These are phyloP conservation scores for Fraxinus americana DNA, from an alignment of 257 asterid species.

Conservation along the genomic window DNA sequence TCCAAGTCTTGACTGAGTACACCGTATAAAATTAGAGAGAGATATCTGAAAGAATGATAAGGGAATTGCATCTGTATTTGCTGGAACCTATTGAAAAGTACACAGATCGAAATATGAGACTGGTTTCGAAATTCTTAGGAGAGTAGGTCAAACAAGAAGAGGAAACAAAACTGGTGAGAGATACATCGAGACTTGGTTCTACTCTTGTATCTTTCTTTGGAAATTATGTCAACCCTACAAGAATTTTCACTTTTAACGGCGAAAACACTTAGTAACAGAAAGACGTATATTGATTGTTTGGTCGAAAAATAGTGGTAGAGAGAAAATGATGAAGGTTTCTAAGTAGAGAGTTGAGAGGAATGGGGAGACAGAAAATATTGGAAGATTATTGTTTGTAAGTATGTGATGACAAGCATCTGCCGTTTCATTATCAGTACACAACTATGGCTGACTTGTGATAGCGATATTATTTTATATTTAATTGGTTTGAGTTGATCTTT, in stretches of 20 bases:
- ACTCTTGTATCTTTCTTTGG: conserved; percentile 19
- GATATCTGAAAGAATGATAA: neutral
- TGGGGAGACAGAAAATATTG: conserved; percentile 9
- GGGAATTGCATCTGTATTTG: neutral
- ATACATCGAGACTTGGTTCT: conserved; percentile 34
- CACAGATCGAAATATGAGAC: too few relatives aligned
- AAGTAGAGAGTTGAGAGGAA: neutral
- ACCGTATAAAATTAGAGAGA: neutral
- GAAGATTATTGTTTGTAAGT: conserved; percentile 25
- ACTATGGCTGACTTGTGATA: conserved; percentile 20
- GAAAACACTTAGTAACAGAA: too few relatives aligned
- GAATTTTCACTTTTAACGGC: too few relatives aligned
- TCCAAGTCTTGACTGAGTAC: too few relatives aligned
- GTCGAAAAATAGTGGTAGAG: neutral
- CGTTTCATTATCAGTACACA: conserved; percentile 30
- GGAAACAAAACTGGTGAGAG: neutral
- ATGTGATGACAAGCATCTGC: conserved; percentile 33
- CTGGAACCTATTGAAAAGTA: neutral
- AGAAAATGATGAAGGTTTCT: neutral
- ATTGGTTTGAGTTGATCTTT: too few relatives aligned
- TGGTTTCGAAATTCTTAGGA: too few relatives aligned
- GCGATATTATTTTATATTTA: neutral
- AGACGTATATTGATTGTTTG: too few relatives aligned
- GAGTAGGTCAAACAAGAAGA: conserved; percentile 25
- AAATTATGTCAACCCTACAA: neutral